These are phyloP conservation scores for Abrus pulchellus DNA, from an alignment of 306 rosid genomes.

Conservation along the genomic window DNA sequence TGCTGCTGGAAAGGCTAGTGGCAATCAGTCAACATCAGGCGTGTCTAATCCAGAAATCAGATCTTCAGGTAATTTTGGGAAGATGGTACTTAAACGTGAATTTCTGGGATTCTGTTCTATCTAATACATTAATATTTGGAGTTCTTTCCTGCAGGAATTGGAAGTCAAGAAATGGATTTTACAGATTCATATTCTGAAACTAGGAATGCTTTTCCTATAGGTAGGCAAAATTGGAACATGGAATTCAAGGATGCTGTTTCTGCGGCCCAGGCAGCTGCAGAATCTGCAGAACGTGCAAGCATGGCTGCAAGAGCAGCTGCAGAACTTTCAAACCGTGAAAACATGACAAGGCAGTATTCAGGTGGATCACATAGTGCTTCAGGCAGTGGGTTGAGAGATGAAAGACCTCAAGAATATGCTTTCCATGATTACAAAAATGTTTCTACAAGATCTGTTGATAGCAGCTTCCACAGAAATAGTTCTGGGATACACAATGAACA, in stretches of 20 bases:
- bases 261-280: constrained; percentile 98
- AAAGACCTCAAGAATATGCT: constrained; percentile 52
- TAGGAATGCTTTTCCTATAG: constrained; percentile 50
- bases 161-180: constrained; percentile 50
- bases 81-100: not conserved
- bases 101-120: constrained; percentile 29
- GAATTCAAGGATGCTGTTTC: constrained; percentile 93
- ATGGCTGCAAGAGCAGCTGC: constrained; percentile 99
- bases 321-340: constrained; percentile 79
- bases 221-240: constrained; percentile 71
- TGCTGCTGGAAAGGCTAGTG: constrained; percentile 46
- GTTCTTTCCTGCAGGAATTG: constrained; percentile 55
- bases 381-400: constrained; percentile 47
- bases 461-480: constrained; percentile 45
- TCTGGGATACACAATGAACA: constrained; percentile 52
- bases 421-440: constrained; percentile 50
- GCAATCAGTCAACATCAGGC: constrained; percentile 51
- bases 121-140: constrained; percentile 42
- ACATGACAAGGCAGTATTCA: constrained; percentile 62
- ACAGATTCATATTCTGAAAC: constrained; percentile 61
- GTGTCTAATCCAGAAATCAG: constrained; percentile 55
- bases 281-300: constrained; percentile 93
- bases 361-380: constrained; percentile 56
- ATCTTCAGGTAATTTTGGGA: constrained; percentile 62
- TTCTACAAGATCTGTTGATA: constrained; percentile 52